Base-by-base conservation (phyloP, 139 green algal genomes). In the Chlorella vulgaris region DNA sequence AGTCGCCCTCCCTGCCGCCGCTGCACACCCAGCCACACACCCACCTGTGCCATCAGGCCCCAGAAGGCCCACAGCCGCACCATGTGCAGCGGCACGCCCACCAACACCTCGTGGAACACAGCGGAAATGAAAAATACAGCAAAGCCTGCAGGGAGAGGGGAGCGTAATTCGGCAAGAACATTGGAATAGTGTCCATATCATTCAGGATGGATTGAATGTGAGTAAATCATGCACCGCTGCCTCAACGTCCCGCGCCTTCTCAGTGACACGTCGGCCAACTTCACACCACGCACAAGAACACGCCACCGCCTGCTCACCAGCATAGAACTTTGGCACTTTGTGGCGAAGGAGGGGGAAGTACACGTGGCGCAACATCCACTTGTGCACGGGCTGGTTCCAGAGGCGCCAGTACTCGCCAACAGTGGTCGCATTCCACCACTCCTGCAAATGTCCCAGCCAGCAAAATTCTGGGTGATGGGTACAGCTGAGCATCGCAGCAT, bases 311-410 rank as follows among this genome's bases (percentile, higher is more conserved):
- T 74, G 15, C 85, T 51, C 66, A 87, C 36, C 68, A 69, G 75
- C 42, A 24, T 43, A n/a, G 58, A 88, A 85, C 78, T 88, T 88
- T 55, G 65, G 73, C 31, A 91, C 33, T 18, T 89, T 86, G 28
- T 69, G 29, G 21, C 86, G 71, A 7, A 95, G 80, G 38, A 74
- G 81, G 0, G 96, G 96, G 81, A 93, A 96, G 90, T 98, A 99
- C 3, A 98, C 87, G 65, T 95, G 93, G n/a, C 94, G 89, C 81
- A 98, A 81, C 87, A 98, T 91, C 94, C 94, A 99, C 81, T 94
- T 94, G 88, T 97, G 94, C 63, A 98, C 95, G 0, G 95, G 95
- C 90, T 96, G 94, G 87, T 98, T 98, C 96, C 96, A 98, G 35
- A 92, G 82, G 29, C 90, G 87, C 96, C 95, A 98, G 82, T 98